Percentiles rank a stretch among this genome's conserved stretches.
Evolutionary conservation across 768 basidiomycete genomes (phyloP).

Genomic region (Suillus paluster): DNA sequence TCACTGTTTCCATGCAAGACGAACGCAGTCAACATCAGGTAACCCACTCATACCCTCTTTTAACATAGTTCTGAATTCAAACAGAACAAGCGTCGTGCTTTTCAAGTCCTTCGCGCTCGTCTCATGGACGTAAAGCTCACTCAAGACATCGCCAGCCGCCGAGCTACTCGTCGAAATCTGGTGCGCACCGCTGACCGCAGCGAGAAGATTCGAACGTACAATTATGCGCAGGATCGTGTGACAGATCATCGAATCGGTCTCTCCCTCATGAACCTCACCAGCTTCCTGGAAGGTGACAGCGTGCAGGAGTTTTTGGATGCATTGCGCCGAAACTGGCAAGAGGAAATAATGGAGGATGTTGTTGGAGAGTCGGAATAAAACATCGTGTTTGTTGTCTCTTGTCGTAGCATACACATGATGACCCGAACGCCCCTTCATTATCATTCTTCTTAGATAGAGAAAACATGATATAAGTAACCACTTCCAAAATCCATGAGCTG

Average conservation of each 20-base stretch:
- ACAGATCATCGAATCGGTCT: conserved; percentile 92
- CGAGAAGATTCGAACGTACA: conserved; percentile 96
- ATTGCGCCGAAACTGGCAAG: conserved; percentile 59
- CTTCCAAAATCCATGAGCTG: neutral
- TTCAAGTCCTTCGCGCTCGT: conserved; percentile 85
- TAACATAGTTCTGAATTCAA: neutral
- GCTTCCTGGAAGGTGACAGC: conserved; percentile 70
- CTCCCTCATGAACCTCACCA: conserved; percentile 66
- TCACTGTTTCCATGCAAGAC: conserved; percentile 98
- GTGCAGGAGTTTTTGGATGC: conserved; percentile 61
- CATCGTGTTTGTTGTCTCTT: neutral
- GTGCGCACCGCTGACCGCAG: conserved; percentile 85
- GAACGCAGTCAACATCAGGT: conserved; percentile 96
- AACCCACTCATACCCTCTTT: neutral
- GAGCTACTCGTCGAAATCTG: conserved; percentile 70
- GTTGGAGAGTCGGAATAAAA: conserved; percentile 29
- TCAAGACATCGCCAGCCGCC: conserved; percentile 69
- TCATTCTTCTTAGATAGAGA: conserved; percentile 12
- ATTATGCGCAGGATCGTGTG: conserved; percentile 90
- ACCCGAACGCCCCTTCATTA: neutral
- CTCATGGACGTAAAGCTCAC: conserved; percentile 81
- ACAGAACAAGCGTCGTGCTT: conserved; percentile 92
- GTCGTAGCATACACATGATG: neutral
- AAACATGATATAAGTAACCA: neutral
- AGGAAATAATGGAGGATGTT: conserved; percentile 58